Conservation (phyloP, 495 filamentous ascomycete genomes). For the Neurospora sp. region DNA sequence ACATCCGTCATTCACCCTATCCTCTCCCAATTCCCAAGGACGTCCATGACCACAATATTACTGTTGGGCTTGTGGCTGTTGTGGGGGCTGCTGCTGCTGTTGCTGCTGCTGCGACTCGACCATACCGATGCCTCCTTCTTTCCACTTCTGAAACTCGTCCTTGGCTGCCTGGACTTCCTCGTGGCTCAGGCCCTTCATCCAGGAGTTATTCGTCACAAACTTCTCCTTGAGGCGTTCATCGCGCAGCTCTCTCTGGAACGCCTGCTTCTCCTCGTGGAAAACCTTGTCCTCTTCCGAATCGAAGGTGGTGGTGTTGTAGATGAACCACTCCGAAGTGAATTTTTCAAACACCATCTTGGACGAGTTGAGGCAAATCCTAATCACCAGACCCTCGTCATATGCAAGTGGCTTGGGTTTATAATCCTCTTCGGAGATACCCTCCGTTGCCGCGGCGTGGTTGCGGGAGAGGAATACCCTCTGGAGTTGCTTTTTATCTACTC, state of each 20-base stretch:
- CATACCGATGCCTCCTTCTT: constrained; percentile 21
- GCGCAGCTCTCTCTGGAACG: constrained; percentile 44
- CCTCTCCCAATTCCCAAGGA: neutral
- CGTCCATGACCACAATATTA: neutral
- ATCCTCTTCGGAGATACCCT: constrained; percentile 35
- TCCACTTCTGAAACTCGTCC: constrained; percentile 47
- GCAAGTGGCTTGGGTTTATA: constrained; percentile 45
- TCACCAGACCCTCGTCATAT: constrained; percentile 62
- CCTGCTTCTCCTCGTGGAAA: constrained; percentile 36
- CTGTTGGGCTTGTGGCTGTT: neutral
- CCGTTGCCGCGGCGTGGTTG: constrained; percentile 52
- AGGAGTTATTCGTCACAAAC: constrained; percentile 62
- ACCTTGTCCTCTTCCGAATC: constrained; percentile 19
- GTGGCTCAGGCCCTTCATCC: constrained; percentile 63
- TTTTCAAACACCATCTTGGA: constrained; percentile 74
- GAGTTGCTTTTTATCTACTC: constrained; percentile 54
- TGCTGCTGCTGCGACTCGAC: neutral
- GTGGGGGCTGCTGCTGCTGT: neutral
- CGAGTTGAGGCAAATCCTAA: constrained; percentile 71
- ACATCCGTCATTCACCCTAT: neutral
- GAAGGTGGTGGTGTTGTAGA: constrained; percentile 30
- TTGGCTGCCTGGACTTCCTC: constrained; percentile 64
- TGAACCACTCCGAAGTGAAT: constrained; percentile 46
- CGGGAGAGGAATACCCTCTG: constrained; percentile 61
- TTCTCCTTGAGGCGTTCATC: constrained; percentile 58